phyloP scores from a whole-genome alignment of 2,329 filamentous ascomycete genomes.

The Botryotinia convoluta region DNA sequence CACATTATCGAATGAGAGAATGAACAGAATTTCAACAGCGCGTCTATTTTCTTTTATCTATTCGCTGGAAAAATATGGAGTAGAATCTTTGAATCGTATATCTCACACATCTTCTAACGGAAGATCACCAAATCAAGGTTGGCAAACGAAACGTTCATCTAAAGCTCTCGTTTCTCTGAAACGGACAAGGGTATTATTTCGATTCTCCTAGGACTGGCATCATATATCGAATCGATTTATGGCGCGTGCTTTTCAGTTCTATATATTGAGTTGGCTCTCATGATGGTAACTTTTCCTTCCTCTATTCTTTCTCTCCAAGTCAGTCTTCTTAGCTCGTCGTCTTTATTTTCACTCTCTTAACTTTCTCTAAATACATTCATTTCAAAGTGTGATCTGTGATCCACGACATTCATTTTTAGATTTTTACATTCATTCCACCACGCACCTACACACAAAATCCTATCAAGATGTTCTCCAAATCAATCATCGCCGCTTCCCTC shows the following conservation, averaged over 20 bases:
- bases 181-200: background rate
- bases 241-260: background rate
- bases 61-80: background rate
- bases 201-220: background rate
- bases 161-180: conserved; percentile 2
- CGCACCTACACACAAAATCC: background rate
- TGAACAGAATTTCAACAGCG: background rate
- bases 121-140: background rate
- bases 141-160: background rate
- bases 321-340: conserved; percentile 1
- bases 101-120: background rate
- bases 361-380: background rate
- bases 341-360: background rate
- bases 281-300: background rate
- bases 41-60: background rate
- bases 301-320: conserved; percentile 11
- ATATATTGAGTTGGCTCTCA: conserved; percentile 14
- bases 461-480: conserved; percentile 34
- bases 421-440: conserved; percentile 27
- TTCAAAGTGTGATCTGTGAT: conserved; percentile 17
- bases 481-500: conserved; percentile 31
- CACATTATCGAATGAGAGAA: background rate
- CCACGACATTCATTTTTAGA: conserved; percentile 29
- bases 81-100: background rate
- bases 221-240: background rate